Evolutionary conservation across 2,329 filamentous ascomycete genomes (phyloP).

Genomic region (Aureobasidium vineae): DNA sequence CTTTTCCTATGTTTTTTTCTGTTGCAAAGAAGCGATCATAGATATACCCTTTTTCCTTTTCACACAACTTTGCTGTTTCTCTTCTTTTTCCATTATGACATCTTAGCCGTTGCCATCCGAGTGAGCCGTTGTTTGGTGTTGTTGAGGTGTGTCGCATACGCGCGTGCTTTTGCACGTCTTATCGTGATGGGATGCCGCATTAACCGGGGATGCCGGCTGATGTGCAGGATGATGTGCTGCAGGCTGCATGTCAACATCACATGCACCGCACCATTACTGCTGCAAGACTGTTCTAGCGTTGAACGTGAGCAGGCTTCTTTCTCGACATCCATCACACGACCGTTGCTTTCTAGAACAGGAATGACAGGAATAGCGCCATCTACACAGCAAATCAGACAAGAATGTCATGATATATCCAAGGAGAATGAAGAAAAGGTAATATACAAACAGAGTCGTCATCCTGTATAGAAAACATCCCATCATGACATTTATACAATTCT

Average conservation of each 20-base stretch:
- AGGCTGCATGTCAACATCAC: constrained; percentile 1
- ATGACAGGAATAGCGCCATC: background rate
- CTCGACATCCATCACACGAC: background rate
- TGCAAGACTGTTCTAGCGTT: background rate
- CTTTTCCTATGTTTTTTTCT: background rate
- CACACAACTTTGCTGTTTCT: background rate
- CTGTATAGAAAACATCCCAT: background rate
- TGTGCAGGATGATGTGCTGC: constrained; percentile 13
- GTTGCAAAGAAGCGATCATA: constrained; percentile 4
- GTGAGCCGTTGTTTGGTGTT: background rate
- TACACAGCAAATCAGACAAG: background rate
- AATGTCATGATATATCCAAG: no score
- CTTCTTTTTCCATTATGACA: background rate
- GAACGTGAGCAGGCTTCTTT: background rate
- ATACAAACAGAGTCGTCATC: background rate
- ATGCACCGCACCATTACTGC: background rate
- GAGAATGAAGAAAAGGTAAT: background rate
- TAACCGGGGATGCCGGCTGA: background rate
- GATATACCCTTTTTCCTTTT: background rate
- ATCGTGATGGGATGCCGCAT: background rate
- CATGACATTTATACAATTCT: background rate
- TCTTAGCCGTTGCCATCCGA: background rate
- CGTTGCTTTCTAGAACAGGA: background rate
- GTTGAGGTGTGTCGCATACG: background rate
- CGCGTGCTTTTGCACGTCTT: background rate